Conservation (phyloP, 2,329 filamentous ascomycete species). For the Alternaria triticimaculans region DNA sequence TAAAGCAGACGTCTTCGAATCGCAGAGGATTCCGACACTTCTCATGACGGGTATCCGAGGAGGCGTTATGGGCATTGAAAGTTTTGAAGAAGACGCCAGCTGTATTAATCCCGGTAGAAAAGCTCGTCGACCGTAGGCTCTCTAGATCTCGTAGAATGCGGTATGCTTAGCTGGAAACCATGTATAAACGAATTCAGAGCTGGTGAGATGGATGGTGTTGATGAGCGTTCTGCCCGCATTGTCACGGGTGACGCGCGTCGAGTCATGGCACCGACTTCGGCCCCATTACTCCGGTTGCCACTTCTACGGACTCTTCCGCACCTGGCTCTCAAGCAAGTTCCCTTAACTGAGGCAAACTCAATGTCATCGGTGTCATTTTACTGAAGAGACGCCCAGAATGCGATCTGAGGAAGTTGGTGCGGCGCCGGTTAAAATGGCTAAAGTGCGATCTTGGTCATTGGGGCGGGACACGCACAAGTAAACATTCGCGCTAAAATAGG, state of each 20-base stretch:
- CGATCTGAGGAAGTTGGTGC: background rate
- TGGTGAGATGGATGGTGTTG: background rate
- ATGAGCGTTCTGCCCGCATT: background rate
- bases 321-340: background rate
- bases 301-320: background rate
- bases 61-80: background rate
- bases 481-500: background rate
- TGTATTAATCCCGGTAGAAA: background rate
- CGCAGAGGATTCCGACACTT: background rate
- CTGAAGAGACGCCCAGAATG: background rate
- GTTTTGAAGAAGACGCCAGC: background rate
- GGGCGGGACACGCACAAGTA: background rate
- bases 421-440: conserved; percentile 10
- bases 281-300: background rate
- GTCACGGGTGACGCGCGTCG: background rate
- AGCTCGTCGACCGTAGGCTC: background rate
- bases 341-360: background rate
- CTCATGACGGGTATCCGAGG: background rate
- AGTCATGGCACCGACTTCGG: background rate
- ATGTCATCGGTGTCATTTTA: background rate
- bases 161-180: background rate
- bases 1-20: background rate
- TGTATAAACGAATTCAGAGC: background rate
- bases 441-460: background rate
- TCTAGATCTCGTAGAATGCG: background rate